Conservation (phyloP, 1,284 basidiomycete genomes). For the Heterobasidion annosum region DNA sequence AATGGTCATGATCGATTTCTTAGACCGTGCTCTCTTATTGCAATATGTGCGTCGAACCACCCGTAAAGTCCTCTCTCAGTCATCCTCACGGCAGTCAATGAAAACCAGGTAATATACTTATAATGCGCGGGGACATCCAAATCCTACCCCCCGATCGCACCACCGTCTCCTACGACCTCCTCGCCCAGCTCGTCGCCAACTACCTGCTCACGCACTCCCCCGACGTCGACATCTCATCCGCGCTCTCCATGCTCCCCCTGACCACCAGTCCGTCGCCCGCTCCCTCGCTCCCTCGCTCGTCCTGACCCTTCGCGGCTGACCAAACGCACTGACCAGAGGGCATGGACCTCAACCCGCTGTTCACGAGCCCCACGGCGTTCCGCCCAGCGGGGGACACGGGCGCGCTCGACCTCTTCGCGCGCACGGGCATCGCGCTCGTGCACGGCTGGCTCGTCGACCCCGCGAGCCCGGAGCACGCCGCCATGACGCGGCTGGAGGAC, state of each 20-base stretch:
- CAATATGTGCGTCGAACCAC: slow-evolving; percentile 52
- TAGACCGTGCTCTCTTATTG: slow-evolving; percentile 86
- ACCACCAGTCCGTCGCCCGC: slow-evolving; percentile 56
- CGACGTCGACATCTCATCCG: slow-evolving; percentile 65
- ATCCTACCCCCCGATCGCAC: slow-evolving; percentile 56
- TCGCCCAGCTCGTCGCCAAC: slow-evolving; percentile 77
- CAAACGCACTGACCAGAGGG: slow-evolving; percentile 39
- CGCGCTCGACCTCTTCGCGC: slow-evolving; percentile 79
- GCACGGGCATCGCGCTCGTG: slow-evolving; percentile 72
- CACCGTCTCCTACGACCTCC: slow-evolving; percentile 76
- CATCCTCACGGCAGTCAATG: slow-evolving; percentile 4
- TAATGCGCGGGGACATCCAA: slow-evolving; percentile 68
- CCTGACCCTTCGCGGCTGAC: neutral
- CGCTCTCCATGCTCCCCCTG: slow-evolving; percentile 73
- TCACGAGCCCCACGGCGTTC: slow-evolving; percentile 62
- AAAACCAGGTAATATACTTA: slow-evolving; percentile 69
- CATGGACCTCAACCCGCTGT: slow-evolving; percentile 80
- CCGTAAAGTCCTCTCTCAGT: too few species aligned
- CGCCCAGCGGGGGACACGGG: slow-evolving; percentile 51
- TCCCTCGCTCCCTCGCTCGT: neutral
- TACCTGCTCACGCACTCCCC: slow-evolving; percentile 60
- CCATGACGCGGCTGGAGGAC: slow-evolving; percentile 45
- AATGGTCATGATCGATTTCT: slow-evolving; percentile 1
- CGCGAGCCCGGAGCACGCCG: slow-evolving; percentile 47
- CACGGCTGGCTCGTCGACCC: slow-evolving; percentile 93